These are phyloP conservation scores for Artemisia tridentata DNA, from an alignment of 129 eudicot species.

Conservation along the genomic window DNA sequence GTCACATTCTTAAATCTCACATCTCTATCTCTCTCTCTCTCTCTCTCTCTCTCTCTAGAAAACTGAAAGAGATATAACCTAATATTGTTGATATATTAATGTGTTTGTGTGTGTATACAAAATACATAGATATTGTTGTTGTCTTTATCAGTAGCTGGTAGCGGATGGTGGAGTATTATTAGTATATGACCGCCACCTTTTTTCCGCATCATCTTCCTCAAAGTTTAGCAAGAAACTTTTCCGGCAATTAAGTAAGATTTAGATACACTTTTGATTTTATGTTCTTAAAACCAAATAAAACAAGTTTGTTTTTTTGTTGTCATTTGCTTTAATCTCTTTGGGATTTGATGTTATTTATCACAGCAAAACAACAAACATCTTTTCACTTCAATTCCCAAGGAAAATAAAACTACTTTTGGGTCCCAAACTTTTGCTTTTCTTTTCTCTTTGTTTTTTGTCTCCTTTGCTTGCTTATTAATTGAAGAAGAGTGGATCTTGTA, in stretches of 20 bases:
- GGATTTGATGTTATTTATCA: conserved; percentile 48
- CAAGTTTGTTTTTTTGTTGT: conserved; percentile 13
- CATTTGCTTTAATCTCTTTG: conserved; percentile 30
- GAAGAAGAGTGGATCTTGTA: conserved; percentile 20
- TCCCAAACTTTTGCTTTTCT: conserved; percentile 32
- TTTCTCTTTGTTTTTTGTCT: conserved; percentile 21
- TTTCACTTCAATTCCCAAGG: conserved; percentile 57
- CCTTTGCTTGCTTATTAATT: conserved; percentile 20
- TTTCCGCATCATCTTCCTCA: conserved; percentile 43
- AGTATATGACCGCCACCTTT: conserved; percentile 41
- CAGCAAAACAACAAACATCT: conserved; percentile 33
- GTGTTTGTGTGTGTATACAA: conserved; percentile 6
- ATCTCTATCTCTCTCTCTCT: conserved; percentile 24
- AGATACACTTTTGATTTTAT: conserved; percentile 11
- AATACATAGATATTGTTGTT: neutral
- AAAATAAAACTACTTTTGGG: conserved; percentile 28
- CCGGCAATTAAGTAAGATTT: conserved; percentile 57
- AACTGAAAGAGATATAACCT: conserved; percentile 18
- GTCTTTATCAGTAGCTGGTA: conserved; percentile 70
- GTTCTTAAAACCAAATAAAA: conserved; percentile 8
- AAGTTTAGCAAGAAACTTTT: conserved; percentile 40
- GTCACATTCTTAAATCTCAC: conserved; percentile 38
- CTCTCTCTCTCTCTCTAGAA: conserved; percentile 24
- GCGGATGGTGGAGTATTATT: conserved; percentile 35
- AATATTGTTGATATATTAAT: neutral